Conservation (phyloP, 352 stramenopile species). For the Phytophthora sansomeana region DNA sequence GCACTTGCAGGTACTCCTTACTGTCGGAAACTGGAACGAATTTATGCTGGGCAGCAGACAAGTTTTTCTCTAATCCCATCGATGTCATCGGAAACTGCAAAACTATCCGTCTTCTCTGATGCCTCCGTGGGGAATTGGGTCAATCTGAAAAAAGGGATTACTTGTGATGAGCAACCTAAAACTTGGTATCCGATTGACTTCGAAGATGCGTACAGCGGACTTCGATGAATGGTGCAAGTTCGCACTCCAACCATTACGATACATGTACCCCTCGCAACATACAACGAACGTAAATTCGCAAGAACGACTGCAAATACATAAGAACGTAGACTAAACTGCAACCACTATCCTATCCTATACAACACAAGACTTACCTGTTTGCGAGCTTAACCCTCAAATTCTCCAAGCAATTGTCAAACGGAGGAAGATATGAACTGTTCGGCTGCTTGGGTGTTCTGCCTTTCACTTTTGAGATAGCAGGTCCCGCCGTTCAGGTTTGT, state of each 20-base stretch:
- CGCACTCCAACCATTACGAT: too few species aligned
- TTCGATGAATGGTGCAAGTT: too few species aligned
- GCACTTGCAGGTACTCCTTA: constrained; percentile 18
- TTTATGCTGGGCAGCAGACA: constrained; percentile 10
- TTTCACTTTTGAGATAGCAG: constrained; percentile 72
- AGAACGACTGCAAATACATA: too few species aligned
- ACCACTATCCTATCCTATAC: too few species aligned
- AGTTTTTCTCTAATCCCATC: constrained; percentile 8
- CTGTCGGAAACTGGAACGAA: constrained; percentile 12
- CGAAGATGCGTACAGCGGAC: constrained; percentile 29
- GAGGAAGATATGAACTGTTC: constrained; percentile 22
- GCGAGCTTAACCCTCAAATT: too few species aligned
- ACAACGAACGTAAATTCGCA: too few species aligned
- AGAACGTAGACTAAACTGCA: constrained; percentile 17
- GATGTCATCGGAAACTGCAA: neutral
- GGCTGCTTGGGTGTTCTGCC: constrained; percentile 26
- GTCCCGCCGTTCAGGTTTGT: constrained; percentile 49
- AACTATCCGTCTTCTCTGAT: constrained; percentile 10
- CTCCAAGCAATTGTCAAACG: too few species aligned
- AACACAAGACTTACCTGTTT: too few species aligned
- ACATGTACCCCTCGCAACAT: too few species aligned
- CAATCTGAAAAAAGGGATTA: constrained; percentile 9
- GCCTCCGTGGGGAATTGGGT: constrained; percentile 16
- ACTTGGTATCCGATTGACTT: constrained; percentile 33
- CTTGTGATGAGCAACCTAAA: constrained; percentile 15